Percentiles rank a stretch among this genome's conserved stretches.
Conservation (phyloP, 139 green algal genomes). For the Micromonas pusilla region DNA sequence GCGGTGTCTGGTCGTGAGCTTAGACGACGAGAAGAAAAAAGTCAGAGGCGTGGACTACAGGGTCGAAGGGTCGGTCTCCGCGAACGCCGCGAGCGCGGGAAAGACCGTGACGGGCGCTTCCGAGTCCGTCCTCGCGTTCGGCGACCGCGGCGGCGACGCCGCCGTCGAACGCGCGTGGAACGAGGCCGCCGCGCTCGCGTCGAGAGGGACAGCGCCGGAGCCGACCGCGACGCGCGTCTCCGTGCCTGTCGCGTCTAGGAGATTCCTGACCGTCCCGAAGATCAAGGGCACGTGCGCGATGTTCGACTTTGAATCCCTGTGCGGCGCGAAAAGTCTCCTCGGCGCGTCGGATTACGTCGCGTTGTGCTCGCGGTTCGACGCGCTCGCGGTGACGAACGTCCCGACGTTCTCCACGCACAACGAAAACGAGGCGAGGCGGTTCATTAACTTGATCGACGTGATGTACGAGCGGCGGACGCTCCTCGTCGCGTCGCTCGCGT, state of each 20-base stretch:
- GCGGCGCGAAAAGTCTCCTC: neutral
- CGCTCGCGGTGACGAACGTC: neutral
- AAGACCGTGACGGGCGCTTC: no score
- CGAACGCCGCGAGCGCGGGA: neutral
- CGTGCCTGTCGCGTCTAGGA: neutral
- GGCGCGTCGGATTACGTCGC: neutral
- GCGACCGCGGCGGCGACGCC: no score
- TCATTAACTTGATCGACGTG: constrained; percentile 2
- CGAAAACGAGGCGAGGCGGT: constrained; percentile 10
- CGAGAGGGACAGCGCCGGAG: neutral
- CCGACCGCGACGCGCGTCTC: neutral
- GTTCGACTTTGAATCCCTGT: neutral
- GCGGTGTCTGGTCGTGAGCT: neutral
- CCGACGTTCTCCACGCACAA: neutral
- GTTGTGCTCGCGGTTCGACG: neutral
- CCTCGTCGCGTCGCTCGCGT: neutral
- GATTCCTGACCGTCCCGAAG: neutral
- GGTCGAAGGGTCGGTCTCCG: neutral
- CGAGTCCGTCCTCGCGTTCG: no score
- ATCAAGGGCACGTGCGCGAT: neutral
- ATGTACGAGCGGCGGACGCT: neutral
- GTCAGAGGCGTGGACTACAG: neutral
- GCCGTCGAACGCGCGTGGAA: neutral
- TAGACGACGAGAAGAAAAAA: neutral
- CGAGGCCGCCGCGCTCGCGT: neutral